Percentiles rank a stretch among this genome's conserved stretches.
These are phyloP conservation scores for Straminergon stramineum DNA, from an alignment of 225 moss, liverwort and hornwort species.

Conservation along the genomic window DNA sequence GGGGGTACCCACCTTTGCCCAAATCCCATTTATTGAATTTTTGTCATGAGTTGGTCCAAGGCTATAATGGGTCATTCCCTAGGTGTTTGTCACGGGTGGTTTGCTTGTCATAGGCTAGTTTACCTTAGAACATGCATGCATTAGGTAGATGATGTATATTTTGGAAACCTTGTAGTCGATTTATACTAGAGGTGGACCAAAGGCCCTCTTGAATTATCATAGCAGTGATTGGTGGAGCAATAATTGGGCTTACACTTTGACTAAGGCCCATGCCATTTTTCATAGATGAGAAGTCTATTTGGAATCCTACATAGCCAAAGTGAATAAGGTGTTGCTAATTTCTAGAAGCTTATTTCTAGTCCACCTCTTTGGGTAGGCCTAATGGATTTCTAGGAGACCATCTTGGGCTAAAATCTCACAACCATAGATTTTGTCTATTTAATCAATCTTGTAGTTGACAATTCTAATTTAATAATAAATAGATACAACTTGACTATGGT, in stretches of 20 bases:
- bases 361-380: neutral
- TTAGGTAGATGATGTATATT: neutral
- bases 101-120: no score
- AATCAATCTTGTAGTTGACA: neutral
- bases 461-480: neutral
- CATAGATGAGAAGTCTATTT: neutral
- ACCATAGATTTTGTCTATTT: neutral
- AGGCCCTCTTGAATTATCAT: neutral
- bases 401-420: neutral
- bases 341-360: no score
- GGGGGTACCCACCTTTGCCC: no score
- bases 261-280: no score
- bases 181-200: rapidly evolving
- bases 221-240: neutral
- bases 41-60: neutral
- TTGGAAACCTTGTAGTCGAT: neutral
- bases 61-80: rapidly evolving
- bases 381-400: neutral
- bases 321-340: no score
- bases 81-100: neutral
- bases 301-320: no score
- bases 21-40: neutral
- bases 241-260: neutral
- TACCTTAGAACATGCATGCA: neutral
- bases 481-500: rapidly evolving